Conservation (phyloP, 805 yeast genomes). For the Candida pseudoglaebosa region DNA sequence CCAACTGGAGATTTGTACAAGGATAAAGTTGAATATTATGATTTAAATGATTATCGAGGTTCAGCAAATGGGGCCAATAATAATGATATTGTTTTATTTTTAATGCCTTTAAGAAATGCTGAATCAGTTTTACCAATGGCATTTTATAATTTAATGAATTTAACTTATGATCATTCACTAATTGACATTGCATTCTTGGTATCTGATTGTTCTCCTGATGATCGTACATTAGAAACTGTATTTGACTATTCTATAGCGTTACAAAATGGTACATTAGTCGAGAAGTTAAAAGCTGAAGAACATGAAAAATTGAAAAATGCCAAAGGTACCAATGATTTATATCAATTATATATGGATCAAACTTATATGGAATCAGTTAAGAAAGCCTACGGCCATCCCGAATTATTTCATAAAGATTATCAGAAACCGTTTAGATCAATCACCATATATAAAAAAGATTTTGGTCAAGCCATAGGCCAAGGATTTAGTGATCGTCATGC, state of each 20-base stretch:
- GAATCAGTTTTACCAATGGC: slow-evolving; percentile 73
- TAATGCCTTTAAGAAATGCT: slow-evolving; percentile 79
- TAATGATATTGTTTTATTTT: slow-evolving; percentile 63
- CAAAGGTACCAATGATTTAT: slow-evolving; percentile 58
- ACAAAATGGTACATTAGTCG: slow-evolving; percentile 64
- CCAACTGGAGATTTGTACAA: slow-evolving; percentile 28
- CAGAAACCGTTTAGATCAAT: slow-evolving; percentile 71
- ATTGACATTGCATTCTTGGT: slow-evolving; percentile 80
- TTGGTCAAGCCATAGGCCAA: slow-evolving; percentile 82
- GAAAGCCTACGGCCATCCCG: slow-evolving; percentile 60
- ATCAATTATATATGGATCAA: slow-evolving; percentile 65
- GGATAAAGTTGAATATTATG: slow-evolving; percentile 56
- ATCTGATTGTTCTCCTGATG: slow-evolving; percentile 71
- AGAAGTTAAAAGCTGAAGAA: slow-evolving; percentile 43
- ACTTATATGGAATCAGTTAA: slow-evolving; percentile 54
- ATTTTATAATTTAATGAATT: slow-evolving; percentile 80
- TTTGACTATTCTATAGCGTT: slow-evolving; percentile 62
- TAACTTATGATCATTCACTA: slow-evolving; percentile 76
- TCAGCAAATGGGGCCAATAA: slow-evolving; percentile 42
- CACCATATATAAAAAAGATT: slow-evolving; percentile 76
- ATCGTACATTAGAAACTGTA: slow-evolving; percentile 61
- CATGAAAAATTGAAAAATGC: slow-evolving; percentile 29
- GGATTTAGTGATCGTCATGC: slow-evolving; percentile 82
- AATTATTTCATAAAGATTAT: slow-evolving; percentile 53
- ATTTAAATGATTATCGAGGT: slow-evolving; percentile 56